phyloP scores from a whole-genome alignment of 306 rosid species.

The Potentilla sterilis region DNA sequence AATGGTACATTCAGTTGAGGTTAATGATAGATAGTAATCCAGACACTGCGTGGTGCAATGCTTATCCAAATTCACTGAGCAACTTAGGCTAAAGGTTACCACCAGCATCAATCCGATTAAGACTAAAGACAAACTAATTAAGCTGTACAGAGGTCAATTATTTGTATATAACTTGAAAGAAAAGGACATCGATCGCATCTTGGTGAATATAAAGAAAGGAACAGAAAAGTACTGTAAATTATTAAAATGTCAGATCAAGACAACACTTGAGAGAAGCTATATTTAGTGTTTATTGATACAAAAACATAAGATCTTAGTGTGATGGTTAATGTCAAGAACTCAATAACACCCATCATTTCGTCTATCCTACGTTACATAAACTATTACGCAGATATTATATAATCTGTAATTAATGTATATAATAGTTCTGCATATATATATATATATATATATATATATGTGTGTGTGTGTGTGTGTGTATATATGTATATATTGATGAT shows the following conservation, averaged over 20 bases:
- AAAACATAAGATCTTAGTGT: constrained; percentile 3
- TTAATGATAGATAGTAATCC: not conserved
- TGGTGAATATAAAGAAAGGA: constrained; percentile 3
- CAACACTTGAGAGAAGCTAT: not conserved
- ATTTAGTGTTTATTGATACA: not conserved
- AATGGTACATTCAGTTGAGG: not conserved
- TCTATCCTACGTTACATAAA: not conserved
- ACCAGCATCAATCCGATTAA: constrained; percentile 10
- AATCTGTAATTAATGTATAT: not conserved
- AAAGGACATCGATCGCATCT: constrained; percentile 9
- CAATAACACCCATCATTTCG: constrained; percentile 5
- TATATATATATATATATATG: not conserved
- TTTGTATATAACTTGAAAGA: not conserved
- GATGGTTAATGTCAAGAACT: constrained; percentile 7
- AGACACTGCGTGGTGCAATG: not conserved
- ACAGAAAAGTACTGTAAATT: not conserved
- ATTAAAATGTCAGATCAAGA: constrained; percentile 23
- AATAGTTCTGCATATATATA: not conserved
- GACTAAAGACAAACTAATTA: constrained; percentile 11
- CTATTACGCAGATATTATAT: not conserved
- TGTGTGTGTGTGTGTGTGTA: too few species aligned
- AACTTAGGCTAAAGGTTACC: constrained; percentile 5
- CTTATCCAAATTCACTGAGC: constrained; percentile 17
- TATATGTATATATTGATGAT: not conserved
- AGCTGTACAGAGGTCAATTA: constrained; percentile 14